Evolutionary conservation across 176 grass and related monocot genomes (phyloP).

Genomic region (Oryza glumipatula): DNA sequence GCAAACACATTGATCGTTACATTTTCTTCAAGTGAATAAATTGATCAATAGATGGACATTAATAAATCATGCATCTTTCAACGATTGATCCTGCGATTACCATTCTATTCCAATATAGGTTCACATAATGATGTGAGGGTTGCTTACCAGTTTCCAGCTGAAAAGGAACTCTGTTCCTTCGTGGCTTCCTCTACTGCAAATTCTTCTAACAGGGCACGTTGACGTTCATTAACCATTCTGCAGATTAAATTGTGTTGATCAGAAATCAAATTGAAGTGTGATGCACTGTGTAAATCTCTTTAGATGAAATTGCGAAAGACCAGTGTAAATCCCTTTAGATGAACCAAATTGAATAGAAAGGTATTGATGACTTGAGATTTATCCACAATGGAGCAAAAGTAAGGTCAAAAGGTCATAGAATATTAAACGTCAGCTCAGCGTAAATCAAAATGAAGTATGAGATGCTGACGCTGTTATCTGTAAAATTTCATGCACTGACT

Average conservation of each 20-base stretch:
- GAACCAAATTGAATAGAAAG: conserved; percentile 30
- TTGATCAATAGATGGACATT: not conserved
- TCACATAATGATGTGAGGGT: not conserved
- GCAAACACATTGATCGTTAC: not conserved
- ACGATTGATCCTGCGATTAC: not conserved
- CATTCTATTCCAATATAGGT: not conserved
- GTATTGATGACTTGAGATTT: not conserved
- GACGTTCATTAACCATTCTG: conserved; percentile 82
- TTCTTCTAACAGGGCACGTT: conserved; percentile 83
- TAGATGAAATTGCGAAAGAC: not conserved
- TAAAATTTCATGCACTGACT: not conserved
- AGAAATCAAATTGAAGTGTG: conserved; percentile 23
- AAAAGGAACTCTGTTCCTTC: conserved; percentile 61
- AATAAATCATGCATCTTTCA: not conserved
- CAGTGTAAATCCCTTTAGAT: conserved; percentile 8
- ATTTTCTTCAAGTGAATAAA: not conserved
- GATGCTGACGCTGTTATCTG: not conserved
- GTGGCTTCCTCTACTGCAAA: conserved; percentile 80
- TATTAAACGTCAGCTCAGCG: not conserved
- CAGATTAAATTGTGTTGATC: conserved; percentile 3
- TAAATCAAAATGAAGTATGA: not conserved
- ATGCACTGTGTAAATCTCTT: not conserved
- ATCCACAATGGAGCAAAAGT: not conserved
- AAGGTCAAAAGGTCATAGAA: not conserved
- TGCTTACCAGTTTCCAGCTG: conserved; percentile 72